A percentile compares a stretch with the other conserved stretches of the same genome.
Conservation (phyloP, 371 early-diverging fungal species). For the Mortierella sp. region DNA sequence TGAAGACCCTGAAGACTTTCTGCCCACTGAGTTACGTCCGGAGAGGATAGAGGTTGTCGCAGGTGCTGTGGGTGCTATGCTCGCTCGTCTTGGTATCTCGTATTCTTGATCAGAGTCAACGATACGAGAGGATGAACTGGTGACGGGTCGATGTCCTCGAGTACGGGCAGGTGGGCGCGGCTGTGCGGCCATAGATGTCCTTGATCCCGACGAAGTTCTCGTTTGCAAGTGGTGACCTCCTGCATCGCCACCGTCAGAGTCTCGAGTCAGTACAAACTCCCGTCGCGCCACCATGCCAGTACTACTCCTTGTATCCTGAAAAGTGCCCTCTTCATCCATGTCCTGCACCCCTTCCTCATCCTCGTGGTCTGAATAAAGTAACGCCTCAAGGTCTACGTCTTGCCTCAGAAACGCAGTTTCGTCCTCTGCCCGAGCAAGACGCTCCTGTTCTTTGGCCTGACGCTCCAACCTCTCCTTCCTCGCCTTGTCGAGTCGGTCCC, state of each 20-base stretch:
- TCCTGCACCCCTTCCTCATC: background rate
- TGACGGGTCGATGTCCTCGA: background rate
- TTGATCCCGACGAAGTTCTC: background rate
- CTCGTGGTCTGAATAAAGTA: conserved; percentile 25
- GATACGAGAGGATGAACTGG: background rate
- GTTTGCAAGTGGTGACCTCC: background rate
- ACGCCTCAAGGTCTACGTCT: conserved; percentile 3
- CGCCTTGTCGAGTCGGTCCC: conserved; percentile 45
- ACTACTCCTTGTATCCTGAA: background rate
- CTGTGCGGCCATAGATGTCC: background rate
- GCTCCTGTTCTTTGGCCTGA: conserved; percentile 14
- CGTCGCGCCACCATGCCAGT: too few relatives aligned
- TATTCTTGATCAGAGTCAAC: background rate
- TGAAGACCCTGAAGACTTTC: background rate
- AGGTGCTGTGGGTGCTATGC: background rate
- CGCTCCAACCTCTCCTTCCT: conserved; percentile 31
- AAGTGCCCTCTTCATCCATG: background rate
- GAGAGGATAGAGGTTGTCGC: background rate
- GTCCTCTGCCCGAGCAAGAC: conserved; percentile 11
- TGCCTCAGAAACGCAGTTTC: background rate
- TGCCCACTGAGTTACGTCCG: background rate
- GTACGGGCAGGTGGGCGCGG: background rate
- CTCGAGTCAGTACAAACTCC: conserved; percentile 4
- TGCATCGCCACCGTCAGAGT: conserved; percentile 9
- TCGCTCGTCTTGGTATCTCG: background rate